phyloP scores from a whole-genome alignment of 139 green algal species.

The Haematococcus sp. region DNA sequence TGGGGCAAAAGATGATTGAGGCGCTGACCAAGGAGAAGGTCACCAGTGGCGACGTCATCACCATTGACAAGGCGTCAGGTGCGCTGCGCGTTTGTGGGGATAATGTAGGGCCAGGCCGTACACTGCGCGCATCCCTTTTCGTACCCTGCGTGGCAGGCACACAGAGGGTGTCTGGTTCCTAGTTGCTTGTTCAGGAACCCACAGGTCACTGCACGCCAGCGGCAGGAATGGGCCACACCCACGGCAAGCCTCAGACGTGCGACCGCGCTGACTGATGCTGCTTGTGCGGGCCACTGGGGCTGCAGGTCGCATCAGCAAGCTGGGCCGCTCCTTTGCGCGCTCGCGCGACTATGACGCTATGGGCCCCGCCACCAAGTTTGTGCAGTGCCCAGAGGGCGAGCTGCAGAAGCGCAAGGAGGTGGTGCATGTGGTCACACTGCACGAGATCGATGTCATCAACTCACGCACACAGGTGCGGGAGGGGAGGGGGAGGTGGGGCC shows the following conservation, averaged over 20 bases:
- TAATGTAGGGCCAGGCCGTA: neutral
- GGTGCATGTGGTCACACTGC: constrained; percentile 95
- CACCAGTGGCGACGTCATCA: constrained; percentile 90
- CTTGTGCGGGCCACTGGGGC: no score
- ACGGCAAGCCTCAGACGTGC: no score
- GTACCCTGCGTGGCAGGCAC: neutral
- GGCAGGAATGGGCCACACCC: neutral
- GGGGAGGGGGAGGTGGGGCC: no score
- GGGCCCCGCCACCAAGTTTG: constrained; percentile 93
- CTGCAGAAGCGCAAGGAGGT: constrained; percentile 97
- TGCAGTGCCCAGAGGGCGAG: constrained; percentile 97
- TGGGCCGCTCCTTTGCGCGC: constrained; percentile 92
- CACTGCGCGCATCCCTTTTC: neutral
- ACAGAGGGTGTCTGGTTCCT: no score
- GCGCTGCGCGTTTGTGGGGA: no score
- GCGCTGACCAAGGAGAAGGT: constrained; percentile 90
- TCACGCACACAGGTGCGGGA: constrained; percentile 53
- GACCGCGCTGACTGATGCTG: no score
- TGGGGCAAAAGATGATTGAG: constrained; percentile 94
- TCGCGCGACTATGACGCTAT: constrained; percentile 97
- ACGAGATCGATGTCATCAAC: constrained; percentile 99
- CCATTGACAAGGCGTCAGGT: constrained; percentile 94
- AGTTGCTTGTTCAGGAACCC: neutral
- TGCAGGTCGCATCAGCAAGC: constrained; percentile 77
- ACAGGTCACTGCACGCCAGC: neutral